These are phyloP conservation scores for Chimonanthus salicifolius DNA, from an alignment of 164 flowering plant species.

Conservation along the genomic window DNA sequence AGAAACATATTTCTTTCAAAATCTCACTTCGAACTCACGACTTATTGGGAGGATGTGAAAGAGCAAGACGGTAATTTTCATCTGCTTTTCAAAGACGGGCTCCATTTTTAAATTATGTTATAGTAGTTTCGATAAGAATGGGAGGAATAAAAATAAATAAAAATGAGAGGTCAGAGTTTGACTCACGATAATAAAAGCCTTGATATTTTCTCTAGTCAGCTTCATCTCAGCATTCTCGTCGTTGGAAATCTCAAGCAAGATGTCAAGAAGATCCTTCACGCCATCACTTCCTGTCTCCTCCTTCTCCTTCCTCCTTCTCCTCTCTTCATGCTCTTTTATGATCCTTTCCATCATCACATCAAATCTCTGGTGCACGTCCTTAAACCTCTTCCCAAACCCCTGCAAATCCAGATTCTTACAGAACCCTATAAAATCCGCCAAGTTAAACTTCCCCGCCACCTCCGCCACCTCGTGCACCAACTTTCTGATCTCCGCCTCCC, in stretches of 20 bases:
- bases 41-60: too few relatives aligned
- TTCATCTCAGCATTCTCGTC: conserved; percentile 33
- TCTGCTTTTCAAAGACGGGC: too few relatives aligned
- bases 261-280: conserved; percentile 39
- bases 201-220: conserved; percentile 42
- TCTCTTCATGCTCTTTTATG: conserved; percentile 27
- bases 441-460: conserved; percentile 34
- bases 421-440: conserved; percentile 46
- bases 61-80: too few relatives aligned
- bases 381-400: conserved; percentile 31
- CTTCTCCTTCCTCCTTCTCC: conserved; percentile 12
- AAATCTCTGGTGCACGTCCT: conserved; percentile 24
- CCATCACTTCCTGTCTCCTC: neutral
- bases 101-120: too few relatives aligned
- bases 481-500: conserved; percentile 25
- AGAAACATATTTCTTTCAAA: too few relatives aligned
- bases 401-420: conserved; percentile 37
- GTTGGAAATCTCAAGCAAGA: conserved; percentile 36
- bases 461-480: conserved; percentile 30
- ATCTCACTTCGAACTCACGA: too few relatives aligned
- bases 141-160: too few relatives aligned
- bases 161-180: too few relatives aligned
- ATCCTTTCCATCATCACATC: conserved; percentile 43
- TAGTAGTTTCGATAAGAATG: too few relatives aligned
- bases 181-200: conserved; percentile 51